Conservation (phyloP, 1,139 yeast genomes). For the Suhomyces choctaworum region DNA sequence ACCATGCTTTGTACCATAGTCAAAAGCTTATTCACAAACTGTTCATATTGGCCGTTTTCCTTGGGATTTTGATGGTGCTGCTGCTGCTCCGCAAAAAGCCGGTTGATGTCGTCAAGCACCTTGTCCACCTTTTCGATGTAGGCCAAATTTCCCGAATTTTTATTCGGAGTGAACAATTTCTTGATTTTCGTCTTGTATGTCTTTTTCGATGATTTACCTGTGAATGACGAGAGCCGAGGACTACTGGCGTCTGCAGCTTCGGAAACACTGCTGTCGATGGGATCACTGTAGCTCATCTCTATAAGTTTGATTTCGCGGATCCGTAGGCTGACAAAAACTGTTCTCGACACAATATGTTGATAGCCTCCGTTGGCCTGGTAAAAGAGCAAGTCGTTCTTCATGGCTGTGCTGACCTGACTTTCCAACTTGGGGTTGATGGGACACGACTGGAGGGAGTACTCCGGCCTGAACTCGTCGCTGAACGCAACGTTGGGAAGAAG, state of each 20-base stretch:
- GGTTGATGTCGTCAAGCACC: conserved; percentile 29
- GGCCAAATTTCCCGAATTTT: conserved; percentile 35
- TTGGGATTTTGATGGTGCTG: conserved; percentile 1
- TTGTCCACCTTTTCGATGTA: conserved; percentile 26
- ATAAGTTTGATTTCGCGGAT: conserved; percentile 59
- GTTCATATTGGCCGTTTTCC: conserved; percentile 2
- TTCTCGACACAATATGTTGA: conserved; percentile 34
- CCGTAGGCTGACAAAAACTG: conserved; percentile 49
- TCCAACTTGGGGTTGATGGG: conserved; percentile 53
- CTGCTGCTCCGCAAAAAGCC: conserved; percentile 21
- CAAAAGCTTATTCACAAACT: conserved; percentile 10
- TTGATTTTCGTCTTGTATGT: conserved; percentile 39
- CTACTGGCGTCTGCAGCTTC: not conserved
- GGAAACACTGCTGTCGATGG: not conserved
- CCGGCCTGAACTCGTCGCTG: conserved; percentile 54
- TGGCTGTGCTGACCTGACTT: conserved; percentile 48
- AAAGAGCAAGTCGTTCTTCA: conserved; percentile 56
- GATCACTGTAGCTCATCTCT: conserved; percentile 33
- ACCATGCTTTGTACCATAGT: conserved; percentile 12
- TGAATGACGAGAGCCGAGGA: conserved; percentile 2
- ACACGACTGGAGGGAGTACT: conserved; percentile 51
- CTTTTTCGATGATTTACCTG: conserved; percentile 11
- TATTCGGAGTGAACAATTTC: conserved; percentile 38
- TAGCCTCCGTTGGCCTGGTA: conserved; percentile 41
- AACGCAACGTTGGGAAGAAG: conserved; percentile 46